Evolutionary conservation across 2,329 filamentous ascomycete species (phyloP).

Genomic region (Xylaria sp.): DNA sequence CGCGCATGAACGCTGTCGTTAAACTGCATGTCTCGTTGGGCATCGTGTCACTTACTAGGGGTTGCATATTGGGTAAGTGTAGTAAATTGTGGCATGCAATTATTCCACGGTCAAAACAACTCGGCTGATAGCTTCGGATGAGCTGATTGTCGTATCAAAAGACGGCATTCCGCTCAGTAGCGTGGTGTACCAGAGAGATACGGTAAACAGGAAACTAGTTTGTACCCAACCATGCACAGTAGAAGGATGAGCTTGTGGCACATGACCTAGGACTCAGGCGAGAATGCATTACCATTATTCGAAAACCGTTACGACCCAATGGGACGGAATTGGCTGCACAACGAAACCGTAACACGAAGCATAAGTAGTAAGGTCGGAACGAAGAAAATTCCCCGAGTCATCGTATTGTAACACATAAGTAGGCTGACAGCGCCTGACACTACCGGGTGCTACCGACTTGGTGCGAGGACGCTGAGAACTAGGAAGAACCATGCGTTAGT

Average conservation of each 20-base stretch:
- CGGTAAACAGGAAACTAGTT: slow-evolving; percentile 21
- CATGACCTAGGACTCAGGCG: slow-evolving; percentile 33
- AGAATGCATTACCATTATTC: slow-evolving; percentile 32
- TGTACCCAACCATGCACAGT: slow-evolving; percentile 31
- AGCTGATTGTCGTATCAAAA: slow-evolving; percentile 30
- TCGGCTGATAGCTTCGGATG: slow-evolving; percentile 25
- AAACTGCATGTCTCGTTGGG: slow-evolving; percentile 40
- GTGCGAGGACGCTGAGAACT: slow-evolving; percentile 32
- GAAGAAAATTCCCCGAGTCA: slow-evolving; percentile 40
- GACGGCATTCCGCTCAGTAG: slow-evolving; percentile 24
- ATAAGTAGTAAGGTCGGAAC: slow-evolving; percentile 31
- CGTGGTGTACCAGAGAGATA: slow-evolving; percentile 26
- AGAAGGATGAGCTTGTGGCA: slow-evolving; percentile 24
- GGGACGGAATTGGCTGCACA: slow-evolving; percentile 33
- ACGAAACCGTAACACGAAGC: slow-evolving; percentile 32
- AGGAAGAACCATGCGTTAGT: slow-evolving; percentile 38
- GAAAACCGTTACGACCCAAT: slow-evolving; percentile 40
- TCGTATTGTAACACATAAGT: slow-evolving; percentile 30
- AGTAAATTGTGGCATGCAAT: slow-evolving; percentile 24
- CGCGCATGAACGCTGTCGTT: slow-evolving; percentile 36
- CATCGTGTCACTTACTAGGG: slow-evolving; percentile 36
- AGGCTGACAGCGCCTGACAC: slow-evolving; percentile 28
- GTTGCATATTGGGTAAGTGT: slow-evolving; percentile 35
- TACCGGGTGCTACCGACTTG: slow-evolving; percentile 34
- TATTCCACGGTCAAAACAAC: slow-evolving; percentile 28